Evolutionary conservation across 1,139 yeast genomes (phyloP).

Genomic region (Pichia sp.): DNA sequence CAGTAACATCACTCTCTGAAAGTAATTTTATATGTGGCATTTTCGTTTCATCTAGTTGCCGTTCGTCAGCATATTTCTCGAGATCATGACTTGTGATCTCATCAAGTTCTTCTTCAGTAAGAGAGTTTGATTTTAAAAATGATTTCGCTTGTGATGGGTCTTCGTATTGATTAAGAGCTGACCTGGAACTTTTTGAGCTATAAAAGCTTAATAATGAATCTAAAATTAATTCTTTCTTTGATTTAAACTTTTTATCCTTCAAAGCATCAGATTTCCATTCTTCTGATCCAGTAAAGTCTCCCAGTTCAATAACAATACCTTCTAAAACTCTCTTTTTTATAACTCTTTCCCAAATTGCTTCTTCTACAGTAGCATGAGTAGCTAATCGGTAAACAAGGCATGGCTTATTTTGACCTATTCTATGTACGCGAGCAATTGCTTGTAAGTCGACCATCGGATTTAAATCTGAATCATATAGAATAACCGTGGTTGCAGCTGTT

Average conservation of each 20-base stretch:
- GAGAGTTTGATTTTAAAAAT: constrained; percentile 4
- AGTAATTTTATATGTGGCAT: constrained; percentile 13
- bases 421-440: constrained; percentile 91
- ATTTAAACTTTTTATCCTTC: constrained; percentile 21
- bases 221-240: constrained; percentile 9
- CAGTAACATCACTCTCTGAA: constrained; percentile 14
- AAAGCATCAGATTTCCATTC: constrained; percentile 4
- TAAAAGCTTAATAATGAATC: constrained; percentile 12
- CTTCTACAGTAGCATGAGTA: constrained; percentile 75
- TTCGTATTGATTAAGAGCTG: constrained; percentile 1
- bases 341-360: constrained; percentile 68
- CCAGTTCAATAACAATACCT: constrained; percentile 76
- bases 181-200: constrained; percentile 6
- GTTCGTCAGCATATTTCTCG: constrained; percentile 3
- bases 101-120: constrained; percentile 36
- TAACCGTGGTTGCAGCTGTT: constrained; percentile 82
- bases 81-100: constrained; percentile 32
- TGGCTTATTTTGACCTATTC: constrained; percentile 85
- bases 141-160: constrained; percentile 4
- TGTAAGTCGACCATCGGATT: constrained; percentile 95
- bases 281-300: constrained; percentile 53
- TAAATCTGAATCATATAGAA: constrained; percentile 91
- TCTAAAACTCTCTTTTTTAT: constrained; percentile 75
- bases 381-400: constrained; percentile 76
- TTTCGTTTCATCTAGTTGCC: constrained; percentile 3